Percentiles rank a stretch among this genome's conserved stretches.
Evolutionary conservation across 1,139 yeast species (phyloP).

Genomic region (Diutina neorugosa): DNA sequence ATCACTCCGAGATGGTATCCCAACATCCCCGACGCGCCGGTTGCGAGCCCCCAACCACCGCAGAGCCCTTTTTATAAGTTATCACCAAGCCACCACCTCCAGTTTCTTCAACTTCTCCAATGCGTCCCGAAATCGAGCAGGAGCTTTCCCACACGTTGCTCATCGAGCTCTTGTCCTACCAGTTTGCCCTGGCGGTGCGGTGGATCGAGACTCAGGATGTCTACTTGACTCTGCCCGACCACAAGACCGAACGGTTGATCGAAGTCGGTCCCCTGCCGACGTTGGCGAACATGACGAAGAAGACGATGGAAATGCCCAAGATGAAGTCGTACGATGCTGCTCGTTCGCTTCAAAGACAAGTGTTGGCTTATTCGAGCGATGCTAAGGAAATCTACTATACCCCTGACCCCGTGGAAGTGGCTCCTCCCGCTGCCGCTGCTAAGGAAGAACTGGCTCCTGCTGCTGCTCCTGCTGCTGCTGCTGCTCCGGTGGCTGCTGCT

Average conservation of each 20-base stretch:
- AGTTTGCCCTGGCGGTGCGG: constrained; percentile 97
- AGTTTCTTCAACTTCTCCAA: constrained; percentile 13
- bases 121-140: constrained; percentile 98
- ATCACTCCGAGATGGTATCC: too few species aligned
- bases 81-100: not conserved
- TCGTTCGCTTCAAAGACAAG: constrained; percentile 90
- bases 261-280: constrained; percentile 99
- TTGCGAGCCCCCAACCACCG: too few species aligned
- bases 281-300: constrained; percentile 94
- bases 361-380: constrained; percentile 89
- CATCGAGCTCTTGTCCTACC: constrained; percentile 94
- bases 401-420: constrained; percentile 64
- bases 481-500: constrained; percentile 50
- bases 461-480: constrained; percentile 38
- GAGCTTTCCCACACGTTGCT: constrained; percentile 89
- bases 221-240: constrained; percentile 58
- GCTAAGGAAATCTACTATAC: constrained; percentile 93
- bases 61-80: not conserved
- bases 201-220: constrained; percentile 99
- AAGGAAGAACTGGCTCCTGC: constrained; percentile 8
- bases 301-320: constrained; percentile 82
- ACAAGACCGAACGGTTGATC: constrained; percentile 92
- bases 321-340: constrained; percentile 98
- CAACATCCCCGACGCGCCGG: too few species aligned
- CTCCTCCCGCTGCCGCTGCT: constrained; percentile 34